These are phyloP conservation scores for Mycena galopus DNA, from an alignment of 768 basidiomycete genomes.

Conservation along the genomic window DNA sequence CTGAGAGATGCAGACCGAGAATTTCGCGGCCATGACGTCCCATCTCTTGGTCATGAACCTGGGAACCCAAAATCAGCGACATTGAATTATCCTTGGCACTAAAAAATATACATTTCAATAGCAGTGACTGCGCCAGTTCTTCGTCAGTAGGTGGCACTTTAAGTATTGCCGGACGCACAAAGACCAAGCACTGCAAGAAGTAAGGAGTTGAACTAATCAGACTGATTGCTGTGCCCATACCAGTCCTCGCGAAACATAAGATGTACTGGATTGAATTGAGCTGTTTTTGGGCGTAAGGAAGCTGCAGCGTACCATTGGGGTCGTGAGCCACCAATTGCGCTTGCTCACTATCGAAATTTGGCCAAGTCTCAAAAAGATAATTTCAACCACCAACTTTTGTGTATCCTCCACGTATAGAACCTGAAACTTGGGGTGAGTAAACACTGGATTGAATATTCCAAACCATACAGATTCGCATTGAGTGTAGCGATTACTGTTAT, in stretches of 20 bases:
- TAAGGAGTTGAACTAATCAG: neutral
- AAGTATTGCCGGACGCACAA: neutral
- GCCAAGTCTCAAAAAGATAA: neutral
- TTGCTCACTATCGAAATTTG: constrained; percentile 48
- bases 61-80: neutral
- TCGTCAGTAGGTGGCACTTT: neutral
- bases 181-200: constrained; percentile 6
- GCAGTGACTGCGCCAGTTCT: neutral
- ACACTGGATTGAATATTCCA: neutral
- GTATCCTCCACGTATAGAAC: constrained; percentile 44
- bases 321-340: constrained; percentile 47
- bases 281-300: neutral
- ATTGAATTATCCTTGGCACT: neutral
- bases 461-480: constrained; percentile 35
- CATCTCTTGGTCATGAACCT: constrained; percentile 11
- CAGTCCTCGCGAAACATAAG: neutral
- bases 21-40: neutral
- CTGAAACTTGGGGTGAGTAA: neutral
- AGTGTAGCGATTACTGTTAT: constrained; percentile 25
- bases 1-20: neutral
- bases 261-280: neutral
- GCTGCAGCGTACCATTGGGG: constrained; percentile 38
- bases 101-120: constrained; percentile 3
- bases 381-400: constrained; percentile 47
- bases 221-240: neutral